Evolutionary conservation across 345 rosid species (phyloP), one percentile per base, ranked within the genome.

Genomic region (Euphorbia peplus): DNA sequence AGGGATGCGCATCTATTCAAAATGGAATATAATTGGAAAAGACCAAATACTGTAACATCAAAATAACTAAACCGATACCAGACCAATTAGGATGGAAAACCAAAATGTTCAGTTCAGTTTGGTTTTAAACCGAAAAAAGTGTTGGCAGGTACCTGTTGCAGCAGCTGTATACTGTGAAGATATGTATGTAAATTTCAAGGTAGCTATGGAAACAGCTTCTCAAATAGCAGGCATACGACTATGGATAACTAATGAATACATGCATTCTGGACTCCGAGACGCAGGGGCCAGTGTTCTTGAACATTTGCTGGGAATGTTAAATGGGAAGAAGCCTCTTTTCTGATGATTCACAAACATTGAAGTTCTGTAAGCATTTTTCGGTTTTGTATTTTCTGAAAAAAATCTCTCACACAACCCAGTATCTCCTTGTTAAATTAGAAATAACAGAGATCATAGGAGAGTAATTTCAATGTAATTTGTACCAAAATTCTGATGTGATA

Each of bases 231-330:
- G 90, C 39, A 84, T 89, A 62, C 78, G 98, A 78, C 78, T 84
- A 44, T 93, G 98, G 97, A 68, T 90, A 39, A 87, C 97, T 1
- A 93, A 87, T 21, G 93, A 93, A 81, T 91, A 71, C 77, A 85
- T 87, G 99, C 99, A 95, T 72, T 95, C 97, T 10, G 99, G 97
- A 63, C 87, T 91, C 32, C 90, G 90, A 3, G 99, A 91, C 66
- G 85, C 73, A 21, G 97, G 96, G 35, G 83, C 79, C 29, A 84
- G 79, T 75, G 85, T 95, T 68, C 74, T 93, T 61, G 95, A 89
- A 60, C 95, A 90, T 81, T 80, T 93, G 76, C 47, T 89, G 64
- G 98, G 91, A 53, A 80, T 93, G 96, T 66, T 91, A 29, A 90
- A 86, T 39, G 97, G 95, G 50, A 89, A 88, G 81, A 87, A 74